Conservation (phyloP, 164 flowering plant genomes). For the Litsea cubeba region DNA sequence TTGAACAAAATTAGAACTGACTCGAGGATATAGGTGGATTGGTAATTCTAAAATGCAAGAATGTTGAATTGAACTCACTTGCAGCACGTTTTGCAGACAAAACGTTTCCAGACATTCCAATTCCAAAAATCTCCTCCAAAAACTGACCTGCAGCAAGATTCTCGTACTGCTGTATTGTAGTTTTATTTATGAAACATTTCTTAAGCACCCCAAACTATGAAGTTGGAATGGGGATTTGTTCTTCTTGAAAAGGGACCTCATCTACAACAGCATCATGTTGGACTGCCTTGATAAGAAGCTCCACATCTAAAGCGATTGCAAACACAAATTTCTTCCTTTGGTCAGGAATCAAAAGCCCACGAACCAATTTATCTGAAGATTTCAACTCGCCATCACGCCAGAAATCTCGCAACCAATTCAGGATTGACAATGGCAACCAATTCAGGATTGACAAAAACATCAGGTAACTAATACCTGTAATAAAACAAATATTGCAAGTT, state of each 20-base stretch:
- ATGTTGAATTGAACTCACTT: background rate
- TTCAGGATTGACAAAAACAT: slow-evolving; percentile 15
- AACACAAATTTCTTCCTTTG: slow-evolving; percentile 70
- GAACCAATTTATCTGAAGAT: slow-evolving; percentile 46
- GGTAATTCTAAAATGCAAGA: slow-evolving; percentile 26
- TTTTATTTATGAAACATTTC: slow-evolving; percentile 59
- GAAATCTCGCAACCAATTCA: slow-evolving; percentile 31
- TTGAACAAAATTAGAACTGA: slow-evolving; percentile 18
- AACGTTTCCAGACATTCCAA: slow-evolving; percentile 69
- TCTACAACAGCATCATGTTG: slow-evolving; percentile 72
- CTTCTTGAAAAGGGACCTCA: slow-evolving; percentile 30
- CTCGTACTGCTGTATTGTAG: slow-evolving; percentile 59
- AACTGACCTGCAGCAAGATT: slow-evolving; percentile 62
- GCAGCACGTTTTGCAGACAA: slow-evolving; percentile 68
- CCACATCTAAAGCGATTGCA: slow-evolving; percentile 66
- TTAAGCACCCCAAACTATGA: slow-evolving; percentile 60
- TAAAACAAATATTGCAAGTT: no score
- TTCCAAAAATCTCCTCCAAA: slow-evolving; percentile 71
- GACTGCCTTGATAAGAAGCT: slow-evolving; percentile 51
- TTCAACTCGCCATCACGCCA: slow-evolving; percentile 81
- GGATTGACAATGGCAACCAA: slow-evolving; percentile 24
- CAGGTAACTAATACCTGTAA: background rate
- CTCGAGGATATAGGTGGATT: slow-evolving; percentile 2
- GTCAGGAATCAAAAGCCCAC: slow-evolving; percentile 54
- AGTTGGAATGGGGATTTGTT: slow-evolving; percentile 41